phyloP scores from a whole-genome alignment of 768 basidiomycete species.

The Phlebiopsis gigantea region DNA sequence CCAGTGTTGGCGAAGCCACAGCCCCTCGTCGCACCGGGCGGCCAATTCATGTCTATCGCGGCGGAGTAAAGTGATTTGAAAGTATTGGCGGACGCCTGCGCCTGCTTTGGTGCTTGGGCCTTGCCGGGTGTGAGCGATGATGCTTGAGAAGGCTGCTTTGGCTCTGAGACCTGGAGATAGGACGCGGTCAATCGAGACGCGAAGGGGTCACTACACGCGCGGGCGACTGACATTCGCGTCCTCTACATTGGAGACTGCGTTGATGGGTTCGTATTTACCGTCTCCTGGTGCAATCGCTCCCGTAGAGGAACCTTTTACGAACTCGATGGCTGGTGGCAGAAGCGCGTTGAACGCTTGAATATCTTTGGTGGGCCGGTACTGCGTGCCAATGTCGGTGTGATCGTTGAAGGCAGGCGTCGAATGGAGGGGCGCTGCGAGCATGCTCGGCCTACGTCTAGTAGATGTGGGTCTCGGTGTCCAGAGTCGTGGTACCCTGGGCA shows the following conservation, averaged over 20 bases:
- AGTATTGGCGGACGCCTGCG: constrained; percentile 10
- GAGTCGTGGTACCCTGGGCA: background rate
- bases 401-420: constrained; percentile 33
- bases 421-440: constrained; percentile 65
- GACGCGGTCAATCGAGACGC: background rate
- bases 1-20: constrained; percentile 78
- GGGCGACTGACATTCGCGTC: constrained; percentile 1
- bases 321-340: constrained; percentile 78
- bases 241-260: constrained; percentile 28
- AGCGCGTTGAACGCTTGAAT: constrained; percentile 71
- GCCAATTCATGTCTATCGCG: constrained; percentile 63
- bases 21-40: constrained; percentile 40
- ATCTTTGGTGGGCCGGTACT: constrained; percentile 65
- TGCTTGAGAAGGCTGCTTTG: background rate
- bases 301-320: constrained; percentile 79
- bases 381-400: constrained; percentile 43
- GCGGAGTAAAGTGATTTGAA: constrained; percentile 42
- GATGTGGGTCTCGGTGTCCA: background rate
- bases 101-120: constrained; percentile 19
- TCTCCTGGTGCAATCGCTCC: constrained; percentile 66
- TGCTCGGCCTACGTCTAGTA: constrained; percentile 26
- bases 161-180: background rate
- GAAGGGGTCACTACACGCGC: background rate
- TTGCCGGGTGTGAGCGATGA: constrained; percentile 1
- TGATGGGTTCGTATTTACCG: constrained; percentile 80